phyloP scores from a whole-genome alignment of 805 yeast species.

The Cyberlindnera lachancei region DNA sequence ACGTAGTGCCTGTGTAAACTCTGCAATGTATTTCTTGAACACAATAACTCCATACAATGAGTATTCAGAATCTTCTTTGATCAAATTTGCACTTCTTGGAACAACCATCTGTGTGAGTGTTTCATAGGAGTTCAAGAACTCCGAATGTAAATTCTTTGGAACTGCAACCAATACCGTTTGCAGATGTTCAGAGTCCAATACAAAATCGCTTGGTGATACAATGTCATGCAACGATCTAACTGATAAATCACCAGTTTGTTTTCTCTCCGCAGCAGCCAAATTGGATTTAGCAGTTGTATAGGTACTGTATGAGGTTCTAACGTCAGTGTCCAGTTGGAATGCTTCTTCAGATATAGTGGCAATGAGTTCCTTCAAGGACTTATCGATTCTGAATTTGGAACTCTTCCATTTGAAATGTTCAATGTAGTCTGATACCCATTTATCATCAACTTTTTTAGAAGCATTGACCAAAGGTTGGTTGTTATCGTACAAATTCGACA shows the following conservation, averaged over 20 bases:
- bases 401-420: conserved; percentile 83
- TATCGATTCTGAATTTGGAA: conserved; percentile 79
- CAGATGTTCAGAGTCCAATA: conserved; percentile 78
- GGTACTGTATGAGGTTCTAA: conserved; percentile 62
- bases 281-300: conserved; percentile 81
- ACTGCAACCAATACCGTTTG: conserved; percentile 84
- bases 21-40: conserved; percentile 72
- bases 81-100: conserved; percentile 75
- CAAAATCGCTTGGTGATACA: conserved; percentile 77
- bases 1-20: conserved; percentile 63
- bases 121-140: conserved; percentile 69
- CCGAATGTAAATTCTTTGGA: conserved; percentile 55
- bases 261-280: conserved; percentile 82
- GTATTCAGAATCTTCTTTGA: conserved; percentile 70
- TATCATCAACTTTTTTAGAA: conserved; percentile 45
- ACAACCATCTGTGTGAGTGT: conserved; percentile 73
- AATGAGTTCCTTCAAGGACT: conserved; percentile 70
- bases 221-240: conserved; percentile 86
- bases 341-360: conserved; percentile 69
- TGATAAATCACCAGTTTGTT: conserved; percentile 87
- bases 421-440: conserved; percentile 54
- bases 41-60: conserved; percentile 69
- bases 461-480: conserved; percentile 35
- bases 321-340: conserved; percentile 75
- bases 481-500: conserved; percentile 40